Evolutionary conservation across 1,284 basidiomycete genomes (phyloP).

Genomic region (Cutaneotrichosporon mucoides): DNA sequence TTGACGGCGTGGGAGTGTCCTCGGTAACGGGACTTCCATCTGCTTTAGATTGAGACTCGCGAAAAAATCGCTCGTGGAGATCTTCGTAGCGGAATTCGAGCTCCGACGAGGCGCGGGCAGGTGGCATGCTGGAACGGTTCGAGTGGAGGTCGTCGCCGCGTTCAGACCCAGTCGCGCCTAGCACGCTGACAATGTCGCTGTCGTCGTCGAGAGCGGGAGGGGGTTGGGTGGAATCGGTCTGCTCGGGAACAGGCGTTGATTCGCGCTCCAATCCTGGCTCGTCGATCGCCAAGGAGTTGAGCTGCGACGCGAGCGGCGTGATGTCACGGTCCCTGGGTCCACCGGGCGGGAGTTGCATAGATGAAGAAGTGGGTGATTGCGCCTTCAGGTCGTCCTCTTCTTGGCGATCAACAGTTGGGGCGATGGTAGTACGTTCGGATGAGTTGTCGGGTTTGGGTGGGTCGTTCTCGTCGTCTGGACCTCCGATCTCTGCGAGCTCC

Average conservation of each 20-base stretch:
- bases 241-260: conserved; percentile 1
- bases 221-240: background rate
- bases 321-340: background rate
- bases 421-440: background rate
- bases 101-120: conserved; percentile 17
- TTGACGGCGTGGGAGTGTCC: background rate
- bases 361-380: background rate
- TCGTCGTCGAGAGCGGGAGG: conserved; percentile 15
- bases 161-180: conserved; percentile 1
- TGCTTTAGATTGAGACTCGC: conserved; percentile 4
- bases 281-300: background rate
- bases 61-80: conserved; percentile 17
- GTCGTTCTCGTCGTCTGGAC: background rate
- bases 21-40: conserved; percentile 1
- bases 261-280: background rate
- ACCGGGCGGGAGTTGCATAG: background rate
- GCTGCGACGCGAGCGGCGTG: background rate
- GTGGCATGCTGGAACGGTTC: conserved; percentile 15
- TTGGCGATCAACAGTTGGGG: background rate
- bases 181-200: conserved; percentile 18
- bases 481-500: background rate
- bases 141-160: conserved; percentile 7
- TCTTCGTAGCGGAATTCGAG: conserved; percentile 22
- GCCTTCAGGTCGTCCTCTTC: background rate
- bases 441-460: conserved; percentile 1